phyloP scores from a whole-genome alignment of 768 basidiomycete species.

The Coprinellus aureogranulatus region DNA sequence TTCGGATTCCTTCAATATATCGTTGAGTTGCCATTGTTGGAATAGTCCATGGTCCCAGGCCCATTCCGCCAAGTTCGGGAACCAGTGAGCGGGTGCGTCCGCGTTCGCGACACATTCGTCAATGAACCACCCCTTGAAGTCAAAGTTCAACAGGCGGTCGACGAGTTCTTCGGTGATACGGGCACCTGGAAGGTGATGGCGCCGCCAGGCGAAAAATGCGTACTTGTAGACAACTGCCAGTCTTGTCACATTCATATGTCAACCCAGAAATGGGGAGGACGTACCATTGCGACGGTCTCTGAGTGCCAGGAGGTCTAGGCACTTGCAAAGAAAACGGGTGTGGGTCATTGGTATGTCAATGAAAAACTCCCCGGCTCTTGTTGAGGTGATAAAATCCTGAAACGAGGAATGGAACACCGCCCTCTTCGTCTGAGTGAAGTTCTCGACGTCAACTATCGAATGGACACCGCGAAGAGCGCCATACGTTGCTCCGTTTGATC shows the following conservation, averaged over 20 bases:
- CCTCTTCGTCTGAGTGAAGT: neutral
- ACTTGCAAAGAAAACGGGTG: neutral
- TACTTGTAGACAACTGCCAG: neutral
- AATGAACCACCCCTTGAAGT: neutral
- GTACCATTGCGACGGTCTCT: neutral
- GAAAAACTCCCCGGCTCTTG: neutral
- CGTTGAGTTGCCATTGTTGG: neutral
- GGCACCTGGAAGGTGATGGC: neutral
- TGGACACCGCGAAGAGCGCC: neutral
- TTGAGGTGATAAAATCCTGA: neutral
- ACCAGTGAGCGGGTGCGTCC: neutral
- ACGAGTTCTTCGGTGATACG: neutral
- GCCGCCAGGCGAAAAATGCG: neutral
- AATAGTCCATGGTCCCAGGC: neutral
- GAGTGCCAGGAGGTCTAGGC: neutral
- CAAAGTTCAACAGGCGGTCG: neutral
- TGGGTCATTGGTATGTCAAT: neutral
- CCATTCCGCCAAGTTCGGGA: neutral
- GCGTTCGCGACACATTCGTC: neutral
- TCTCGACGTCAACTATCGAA: conserved; percentile 1
- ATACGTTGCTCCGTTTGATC: neutral
- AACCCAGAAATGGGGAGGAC: neutral
- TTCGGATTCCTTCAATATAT: neutral
- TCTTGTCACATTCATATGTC: neutral
- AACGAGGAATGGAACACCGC: neutral